Conservation (phyloP, 176 grass and related monocot species). For the Otatea glauca region DNA sequence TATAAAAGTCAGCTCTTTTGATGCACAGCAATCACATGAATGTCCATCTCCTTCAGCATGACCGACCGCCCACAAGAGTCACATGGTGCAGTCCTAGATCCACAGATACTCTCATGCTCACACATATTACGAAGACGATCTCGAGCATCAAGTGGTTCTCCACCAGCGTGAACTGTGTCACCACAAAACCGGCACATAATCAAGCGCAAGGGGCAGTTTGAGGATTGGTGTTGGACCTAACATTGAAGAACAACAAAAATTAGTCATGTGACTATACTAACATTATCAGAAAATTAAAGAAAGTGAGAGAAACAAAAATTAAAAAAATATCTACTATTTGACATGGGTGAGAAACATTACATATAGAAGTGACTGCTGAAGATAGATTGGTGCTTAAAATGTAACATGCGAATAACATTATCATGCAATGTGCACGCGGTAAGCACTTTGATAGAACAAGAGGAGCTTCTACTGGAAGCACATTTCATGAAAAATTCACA, state of each 20-base stretch:
- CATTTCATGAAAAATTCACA: neutral
- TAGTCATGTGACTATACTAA: constrained; percentile 6
- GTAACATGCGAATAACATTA: neutral
- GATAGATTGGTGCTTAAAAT: neutral
- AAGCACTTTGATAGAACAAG: neutral
- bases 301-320: neutral
- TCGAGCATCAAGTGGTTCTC: constrained; percentile 58
- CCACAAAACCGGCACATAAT: constrained; percentile 90
- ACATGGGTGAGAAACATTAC: neutral
- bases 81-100: constrained; percentile 90
- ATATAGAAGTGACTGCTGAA: neutral
- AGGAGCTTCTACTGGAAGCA: neutral
- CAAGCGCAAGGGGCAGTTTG: constrained; percentile 67
- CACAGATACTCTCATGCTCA: constrained; percentile 92
- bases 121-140: constrained; percentile 74
- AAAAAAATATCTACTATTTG: neutral
- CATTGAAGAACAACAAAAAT: constrained; percentile 34
- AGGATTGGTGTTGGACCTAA: constrained; percentile 84
- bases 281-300: constrained; percentile 12
- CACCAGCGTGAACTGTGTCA: constrained; percentile 83
- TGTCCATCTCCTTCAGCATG: constrained; percentile 98
- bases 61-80: constrained; percentile 87
- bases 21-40: constrained; percentile 86
- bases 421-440: neutral
- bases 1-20: constrained; percentile 71